Evolutionary conservation across 345 rosid species (phyloP).

Genomic region (Salix viminalis): DNA sequence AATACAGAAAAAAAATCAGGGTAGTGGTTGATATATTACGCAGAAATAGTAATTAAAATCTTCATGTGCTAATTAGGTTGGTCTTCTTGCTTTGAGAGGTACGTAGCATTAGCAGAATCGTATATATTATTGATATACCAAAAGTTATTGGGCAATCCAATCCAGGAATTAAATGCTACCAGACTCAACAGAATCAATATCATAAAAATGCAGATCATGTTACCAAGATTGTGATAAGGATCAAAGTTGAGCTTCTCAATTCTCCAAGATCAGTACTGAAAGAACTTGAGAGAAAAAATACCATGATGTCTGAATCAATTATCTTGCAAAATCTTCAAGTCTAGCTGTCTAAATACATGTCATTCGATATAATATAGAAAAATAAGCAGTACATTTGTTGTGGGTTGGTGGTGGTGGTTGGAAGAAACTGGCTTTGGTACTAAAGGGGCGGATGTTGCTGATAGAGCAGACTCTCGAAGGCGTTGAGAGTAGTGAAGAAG

Average conservation of each 20-base stretch:
- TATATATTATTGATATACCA: no score
- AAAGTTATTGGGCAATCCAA: not conserved
- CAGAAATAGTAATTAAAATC: not conserved
- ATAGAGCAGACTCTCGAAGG: constrained; percentile 34
- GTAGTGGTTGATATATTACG: not conserved
- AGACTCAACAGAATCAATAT: not conserved
- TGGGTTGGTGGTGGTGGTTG: constrained; percentile 16
- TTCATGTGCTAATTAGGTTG: no score
- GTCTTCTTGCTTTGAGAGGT: not conserved
- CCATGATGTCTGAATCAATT: not conserved
- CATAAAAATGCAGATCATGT: not conserved
- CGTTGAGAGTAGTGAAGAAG: constrained; percentile 40
- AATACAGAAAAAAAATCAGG: no score
- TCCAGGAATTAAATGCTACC: not conserved
- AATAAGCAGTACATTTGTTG: constrained; percentile 7
- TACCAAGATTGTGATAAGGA: not conserved
- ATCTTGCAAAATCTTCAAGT: not conserved
- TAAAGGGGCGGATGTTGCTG: constrained; percentile 9
- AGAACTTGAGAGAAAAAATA: not conserved
- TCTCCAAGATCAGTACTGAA: not conserved
- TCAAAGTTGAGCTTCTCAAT: not conserved
- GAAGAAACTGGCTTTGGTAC: constrained; percentile 23
- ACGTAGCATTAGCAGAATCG: not conserved
- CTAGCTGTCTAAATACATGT: not conserved
- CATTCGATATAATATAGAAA: no score